Base-by-base conservation (phyloP, 176 grass and related monocot genomes). In the Alloteropsis semialata region DNA sequence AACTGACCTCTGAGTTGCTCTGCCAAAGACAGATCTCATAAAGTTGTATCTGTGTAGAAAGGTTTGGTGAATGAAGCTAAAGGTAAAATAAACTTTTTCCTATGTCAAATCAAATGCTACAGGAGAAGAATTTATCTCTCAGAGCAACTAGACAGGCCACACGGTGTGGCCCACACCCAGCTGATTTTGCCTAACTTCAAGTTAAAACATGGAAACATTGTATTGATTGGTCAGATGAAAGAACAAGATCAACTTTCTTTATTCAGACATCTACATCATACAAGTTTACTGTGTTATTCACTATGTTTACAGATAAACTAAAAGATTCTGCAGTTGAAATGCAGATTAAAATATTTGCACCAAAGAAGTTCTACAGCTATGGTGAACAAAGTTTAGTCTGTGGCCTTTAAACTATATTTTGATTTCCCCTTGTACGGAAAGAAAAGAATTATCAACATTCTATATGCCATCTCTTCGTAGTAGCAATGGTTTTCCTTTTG, bases 261-360 rank as follows among this genome's bases (percentile, higher is more conserved):
- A 81, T 89, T 84, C 82, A 81, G 24, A 53, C 12, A 33, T 62
- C 24, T 53, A 61, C 62, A 85, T 69, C 62, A 68, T 81, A 89
- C 82, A 85, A 53, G 50, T 85, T 76, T 41, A 59, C 76, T 59
- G 36, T 73, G 43, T 54, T 36, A 75, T 81, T 50, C 74, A 54
- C 82, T 89, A 85, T 51, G 41, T 60, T 84, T 85, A 81, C 76
- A 81, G 6, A 84, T 74, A 66, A 75, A 80, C 17, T 84, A 32
- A 43, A 79, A 72, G 27, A 74, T 51, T 74, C 60, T 53, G 59
- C 41, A 34, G 69, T 76, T 54, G 43, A 60, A 55, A 41, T 36
- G 53, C 10, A 68, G 5, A 68, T 14, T 66, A 57, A 65, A 55
- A 67, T 10, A 75, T 36, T 75, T 22, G 5, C 61, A 28, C 11